Conservation (phyloP, 83 land plant species). For the Picea mariana region DNA sequence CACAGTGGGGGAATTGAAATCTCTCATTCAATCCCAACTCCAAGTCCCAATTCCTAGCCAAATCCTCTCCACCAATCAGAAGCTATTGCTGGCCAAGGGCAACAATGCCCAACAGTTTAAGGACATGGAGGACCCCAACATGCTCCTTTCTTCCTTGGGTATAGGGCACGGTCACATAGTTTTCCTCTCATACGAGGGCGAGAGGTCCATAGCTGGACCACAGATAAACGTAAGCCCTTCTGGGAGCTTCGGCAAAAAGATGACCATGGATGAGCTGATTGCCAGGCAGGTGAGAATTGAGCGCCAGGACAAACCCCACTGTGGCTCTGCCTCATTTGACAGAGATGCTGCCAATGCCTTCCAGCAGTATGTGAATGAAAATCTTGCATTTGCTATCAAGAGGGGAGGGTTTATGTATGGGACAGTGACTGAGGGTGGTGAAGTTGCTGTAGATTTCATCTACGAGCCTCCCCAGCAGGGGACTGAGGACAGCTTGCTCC, state of each 20-base stretch:
- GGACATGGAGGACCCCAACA: conserved; percentile 48
- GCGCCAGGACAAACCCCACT: conserved; percentile 81
- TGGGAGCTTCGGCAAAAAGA: conserved; percentile 84
- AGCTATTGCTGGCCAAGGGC: conserved; percentile 72
- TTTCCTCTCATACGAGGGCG: conserved; percentile 64
- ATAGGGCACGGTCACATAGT: conserved; percentile 70
- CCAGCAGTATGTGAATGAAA: conserved; percentile 84
- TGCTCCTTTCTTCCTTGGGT: conserved; percentile 52
- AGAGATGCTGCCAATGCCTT: conserved; percentile 82
- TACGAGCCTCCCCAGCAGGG: too few species aligned
- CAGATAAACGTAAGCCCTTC: conserved; percentile 46
- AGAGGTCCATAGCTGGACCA: conserved; percentile 48
- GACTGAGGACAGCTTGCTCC: too few species aligned
- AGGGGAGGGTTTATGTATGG: conserved; percentile 93
- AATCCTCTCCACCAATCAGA: conserved; percentile 66
- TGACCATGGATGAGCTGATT: conserved; percentile 95
- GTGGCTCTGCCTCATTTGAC: conserved; percentile 78
- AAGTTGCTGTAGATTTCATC: too few species aligned
- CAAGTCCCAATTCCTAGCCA: conserved; percentile 65
- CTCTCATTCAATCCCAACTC: conserved; percentile 69
- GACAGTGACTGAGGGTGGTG: conserved; percentile 43
- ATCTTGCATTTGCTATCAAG: conserved; percentile 81
- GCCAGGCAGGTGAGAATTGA: conserved; percentile 82
- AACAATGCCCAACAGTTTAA: conserved; percentile 21
- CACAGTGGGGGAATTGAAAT: conserved; percentile 59